Evolutionary conservation across 2,329 filamentous ascomycete species (phyloP), one percentile per base, ranked within the genome.

Genomic region (Alternaria hordeiaustralica): DNA sequence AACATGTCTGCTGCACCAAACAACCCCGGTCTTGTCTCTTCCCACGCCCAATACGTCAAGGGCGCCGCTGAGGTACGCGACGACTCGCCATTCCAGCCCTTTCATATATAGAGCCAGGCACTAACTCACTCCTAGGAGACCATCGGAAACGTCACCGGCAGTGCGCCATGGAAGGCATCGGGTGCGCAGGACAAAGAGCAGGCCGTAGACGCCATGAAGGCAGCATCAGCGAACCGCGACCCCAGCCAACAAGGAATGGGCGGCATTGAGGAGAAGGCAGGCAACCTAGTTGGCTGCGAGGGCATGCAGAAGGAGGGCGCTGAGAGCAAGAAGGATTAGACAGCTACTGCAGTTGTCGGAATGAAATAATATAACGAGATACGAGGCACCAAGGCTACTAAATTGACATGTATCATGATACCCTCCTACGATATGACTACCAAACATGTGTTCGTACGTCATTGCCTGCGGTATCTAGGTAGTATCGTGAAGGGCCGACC

Each of bases 1-100:
- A 67, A 58, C 30, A 75, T 75, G 73, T 74, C 75, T 6, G 67
- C 69, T 58, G 69, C 72, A 62, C 68, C 71, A 60, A 72, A 74
- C 64, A 82, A 87, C 64, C 87, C 89, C 20, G 85, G 88, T 47
- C 88, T 92, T 67, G 74, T 92, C 46, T 83, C 85, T 62, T 85
- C 86, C 45, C 90, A 92, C 75, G 88, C 84, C 30, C 87, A 91
- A 73, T 92, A 91, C 72, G 84, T 88, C 72, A 92, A 92, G 73
- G 90, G 90, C 56, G 87, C 87, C 7, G 86, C 87, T 59, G 88
- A 90, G 81, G 90, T 89, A 79, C 60, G 79, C 73, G 25, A 21
- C 12, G 3, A 33, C 3, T 5, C n/a, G 5, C 26, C 3, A 20
- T 21, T 41, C 6, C 20, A 15, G 3, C 15, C 10, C 8, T 43